Conservation (phyloP, 495 filamentous ascomycete species). For the Cryomyces minteri region DNA sequence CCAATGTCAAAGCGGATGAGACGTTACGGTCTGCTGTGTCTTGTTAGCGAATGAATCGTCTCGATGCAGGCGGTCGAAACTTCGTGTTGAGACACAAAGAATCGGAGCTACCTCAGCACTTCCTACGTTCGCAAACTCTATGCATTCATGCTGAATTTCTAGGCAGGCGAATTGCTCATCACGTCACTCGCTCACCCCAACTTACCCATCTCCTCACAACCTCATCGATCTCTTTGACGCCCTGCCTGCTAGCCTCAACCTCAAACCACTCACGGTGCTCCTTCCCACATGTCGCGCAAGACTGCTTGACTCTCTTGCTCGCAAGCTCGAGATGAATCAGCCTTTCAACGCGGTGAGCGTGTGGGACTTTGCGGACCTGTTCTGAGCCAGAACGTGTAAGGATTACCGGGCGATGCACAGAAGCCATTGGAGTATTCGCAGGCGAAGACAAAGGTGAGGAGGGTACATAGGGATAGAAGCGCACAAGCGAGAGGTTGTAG, state of each 20-base stretch:
- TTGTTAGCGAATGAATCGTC: too few species aligned
- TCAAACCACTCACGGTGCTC: slow-evolving; percentile 96
- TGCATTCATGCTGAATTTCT: too few species aligned
- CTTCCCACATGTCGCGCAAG: slow-evolving; percentile 64
- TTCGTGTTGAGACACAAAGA: too few species aligned
- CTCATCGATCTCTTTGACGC: slow-evolving; percentile 61
- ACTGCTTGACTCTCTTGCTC: slow-evolving; percentile 43
- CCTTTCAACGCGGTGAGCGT: slow-evolving; percentile 75
- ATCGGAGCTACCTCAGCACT: too few species aligned
- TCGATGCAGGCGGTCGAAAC: too few species aligned
- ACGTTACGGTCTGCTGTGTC: too few species aligned
- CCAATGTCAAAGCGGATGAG: too few species aligned
- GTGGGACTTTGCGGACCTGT: slow-evolving; percentile 48
- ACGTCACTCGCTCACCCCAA: slow-evolving; percentile 39
- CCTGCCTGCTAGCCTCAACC: slow-evolving; percentile 53
- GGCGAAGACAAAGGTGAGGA: slow-evolving; percentile 25
- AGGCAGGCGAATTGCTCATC: too few species aligned
- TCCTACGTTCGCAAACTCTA: too few species aligned
- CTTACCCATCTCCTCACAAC: slow-evolving; percentile 70
- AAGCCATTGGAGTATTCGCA: not conserved
- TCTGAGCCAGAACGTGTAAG: slow-evolving; percentile 7
- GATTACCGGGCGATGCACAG: not conserved
- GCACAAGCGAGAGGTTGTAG: slow-evolving; percentile 65
- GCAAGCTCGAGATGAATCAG: slow-evolving; percentile 80
- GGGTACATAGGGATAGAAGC: slow-evolving; percentile 76